phyloP scores from a whole-genome alignment of 1,139 yeast species.

The Casaregolazyma lundiana region DNA sequence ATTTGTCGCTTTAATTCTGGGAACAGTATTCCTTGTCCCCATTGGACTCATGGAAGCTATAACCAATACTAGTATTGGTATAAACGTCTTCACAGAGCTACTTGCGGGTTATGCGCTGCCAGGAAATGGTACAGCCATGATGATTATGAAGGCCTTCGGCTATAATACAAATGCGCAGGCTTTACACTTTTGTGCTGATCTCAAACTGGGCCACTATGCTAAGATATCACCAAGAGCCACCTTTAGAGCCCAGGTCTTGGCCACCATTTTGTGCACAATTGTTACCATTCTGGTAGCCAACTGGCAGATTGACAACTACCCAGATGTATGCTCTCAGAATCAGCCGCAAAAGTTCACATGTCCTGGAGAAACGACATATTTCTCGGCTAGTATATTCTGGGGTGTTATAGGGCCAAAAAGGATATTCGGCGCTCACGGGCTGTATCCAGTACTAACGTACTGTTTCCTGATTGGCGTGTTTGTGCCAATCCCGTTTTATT shows the following conservation, averaged over 20 bases:
- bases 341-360: conserved; percentile 36
- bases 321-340: conserved; percentile 43
- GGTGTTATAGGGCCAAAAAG: conserved; percentile 65
- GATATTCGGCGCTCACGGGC: conserved; percentile 41
- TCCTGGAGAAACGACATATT: conserved; percentile 40
- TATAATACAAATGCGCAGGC: conserved; percentile 60
- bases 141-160: conserved; percentile 57
- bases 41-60: conserved; percentile 43
- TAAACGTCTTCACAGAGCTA: conserved; percentile 53
- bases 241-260: conserved; percentile 53
- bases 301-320: conserved; percentile 47
- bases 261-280: conserved; percentile 34
- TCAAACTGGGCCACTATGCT: conserved; percentile 57
- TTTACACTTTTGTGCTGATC: conserved; percentile 50
- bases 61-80: conserved; percentile 49
- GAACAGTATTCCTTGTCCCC: conserved; percentile 51
- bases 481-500: conserved; percentile 41
- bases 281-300: conserved; percentile 50
- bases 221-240: conserved; percentile 57
- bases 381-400: conserved; percentile 52
- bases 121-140: conserved; percentile 57
- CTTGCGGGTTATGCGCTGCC: conserved; percentile 61
- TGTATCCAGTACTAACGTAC: conserved; percentile 44
- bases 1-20: conserved; percentile 51
- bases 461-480: conserved; percentile 52